Evolutionary conservation across 345 rosid species (phyloP), one percentile per base, ranked within the genome.

Genomic region (Atalantia buxifolia): DNA sequence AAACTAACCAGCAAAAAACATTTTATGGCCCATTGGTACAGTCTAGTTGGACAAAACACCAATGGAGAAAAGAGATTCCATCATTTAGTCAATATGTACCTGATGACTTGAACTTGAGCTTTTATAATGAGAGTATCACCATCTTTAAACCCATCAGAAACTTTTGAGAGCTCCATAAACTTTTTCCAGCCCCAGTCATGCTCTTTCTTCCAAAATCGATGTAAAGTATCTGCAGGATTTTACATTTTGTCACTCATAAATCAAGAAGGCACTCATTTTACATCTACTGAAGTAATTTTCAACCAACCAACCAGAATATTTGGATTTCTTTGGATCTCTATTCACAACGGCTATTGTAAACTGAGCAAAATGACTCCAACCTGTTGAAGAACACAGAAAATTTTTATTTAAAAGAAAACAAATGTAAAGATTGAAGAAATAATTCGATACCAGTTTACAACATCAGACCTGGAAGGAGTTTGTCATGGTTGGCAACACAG

Each of bases 171-270:
- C 81, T 93, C 99, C 89, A 95, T 95, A 82, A 95, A 92, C 76
- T 95, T 95, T 84, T 92, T 91, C 98, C 98, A 92, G 3, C 97
- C 99, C 99, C 99, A 93, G 66, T 92, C 94, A 83, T 94, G 95
- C 88, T 95, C 98, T 85, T 92, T 89, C 90, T 95, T 92, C 82
- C 93, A 88, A 83, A 95, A 95, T 35, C 97, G 93, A 86, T 95
- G 96, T 57, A 93, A 82, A 27, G 99, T 90, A 88, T 95, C 98
- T 95, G 82, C 83, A 88, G 72, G 30, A 72, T 66, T 70, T 71
- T 45, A 21, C 66, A 75, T 69, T 69, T 80, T 74, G 83, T 83
- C 42, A 79, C 63, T 72, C 66, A 71, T 35, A 66, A 22, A 86
- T 66, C 64, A 76, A 78, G 40, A 75, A 55, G 35, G 38, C 1